These are phyloP conservation scores for Polymyxa betae DNA, from an alignment of 208 protist species.

Conservation along the genomic window DNA sequence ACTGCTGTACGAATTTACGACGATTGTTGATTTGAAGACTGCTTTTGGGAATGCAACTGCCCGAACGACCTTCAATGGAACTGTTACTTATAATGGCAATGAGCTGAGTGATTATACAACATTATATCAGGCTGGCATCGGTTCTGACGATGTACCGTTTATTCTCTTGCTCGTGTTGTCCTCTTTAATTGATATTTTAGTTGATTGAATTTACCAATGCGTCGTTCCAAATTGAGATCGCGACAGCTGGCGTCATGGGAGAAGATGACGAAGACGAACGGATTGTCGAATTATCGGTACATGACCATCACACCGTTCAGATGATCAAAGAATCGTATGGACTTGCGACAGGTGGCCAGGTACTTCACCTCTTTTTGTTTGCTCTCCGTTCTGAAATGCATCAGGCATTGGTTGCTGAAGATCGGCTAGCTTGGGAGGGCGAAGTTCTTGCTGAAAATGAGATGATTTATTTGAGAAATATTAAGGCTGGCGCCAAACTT, in stretches of 20 bases:
- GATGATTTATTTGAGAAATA: constrained; percentile 17
- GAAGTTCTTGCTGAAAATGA: constrained; percentile 38
- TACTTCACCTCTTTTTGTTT: neutral
- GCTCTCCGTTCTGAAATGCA: neutral
- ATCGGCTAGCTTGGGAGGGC: neutral
- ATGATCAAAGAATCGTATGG: constrained; percentile 36
- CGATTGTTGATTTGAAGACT: constrained; percentile 18
- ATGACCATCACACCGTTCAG: constrained; percentile 42
- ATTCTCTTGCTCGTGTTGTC: neutral
- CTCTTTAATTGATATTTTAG: neutral
- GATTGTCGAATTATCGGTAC: neutral
- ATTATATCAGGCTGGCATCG: neutral
- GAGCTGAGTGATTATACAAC: neutral
- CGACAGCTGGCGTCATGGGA: neutral
- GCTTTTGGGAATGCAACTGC: constrained; percentile 10
- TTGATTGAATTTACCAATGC: neutral
- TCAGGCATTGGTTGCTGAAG: constrained; percentile 37
- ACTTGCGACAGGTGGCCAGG: neutral
- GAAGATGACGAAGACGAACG: constrained; percentile 24
- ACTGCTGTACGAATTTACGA: constrained; percentile 23
- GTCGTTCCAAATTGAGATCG: constrained; percentile 10
- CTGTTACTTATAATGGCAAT: neutral
- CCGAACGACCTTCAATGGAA: neutral
- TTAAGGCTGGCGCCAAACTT: neutral
- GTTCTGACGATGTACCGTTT: neutral